Evolutionary conservation across 768 basidiomycete species (phyloP).

Genomic region (Mycena pura): DNA sequence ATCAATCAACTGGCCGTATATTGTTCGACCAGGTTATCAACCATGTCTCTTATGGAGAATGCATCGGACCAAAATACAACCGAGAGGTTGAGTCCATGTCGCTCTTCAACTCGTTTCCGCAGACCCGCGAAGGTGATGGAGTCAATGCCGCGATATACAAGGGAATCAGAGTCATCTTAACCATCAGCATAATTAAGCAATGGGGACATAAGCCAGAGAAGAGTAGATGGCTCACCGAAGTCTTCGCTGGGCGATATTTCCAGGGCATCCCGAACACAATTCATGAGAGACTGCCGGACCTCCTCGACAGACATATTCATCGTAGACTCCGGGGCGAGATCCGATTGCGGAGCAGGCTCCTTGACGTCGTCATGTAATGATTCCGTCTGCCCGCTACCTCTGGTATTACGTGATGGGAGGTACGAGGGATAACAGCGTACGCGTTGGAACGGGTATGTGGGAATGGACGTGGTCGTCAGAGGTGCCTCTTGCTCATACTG

Average conservation of each 20-base stretch:
- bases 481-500: background rate
- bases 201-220: background rate
- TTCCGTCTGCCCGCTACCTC: background rate
- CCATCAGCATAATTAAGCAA: background rate
- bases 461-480: background rate
- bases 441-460: slow-evolving; percentile 22
- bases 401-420: background rate
- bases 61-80: slow-evolving; percentile 21
- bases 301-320: background rate
- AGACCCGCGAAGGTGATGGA: slow-evolving; percentile 14
- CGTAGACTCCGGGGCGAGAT: background rate
- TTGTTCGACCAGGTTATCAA: slow-evolving; percentile 9
- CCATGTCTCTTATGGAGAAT: slow-evolving; percentile 13
- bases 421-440: slow-evolving; percentile 17
- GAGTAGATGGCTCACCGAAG: background rate
- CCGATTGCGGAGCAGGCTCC: background rate
- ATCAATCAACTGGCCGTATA: background rate
- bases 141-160: slow-evolving; percentile 7
- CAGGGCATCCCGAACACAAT: slow-evolving; percentile 9
- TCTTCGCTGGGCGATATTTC: slow-evolving; percentile 1
- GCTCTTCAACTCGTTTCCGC: slow-evolving; percentile 7
- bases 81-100: slow-evolving; percentile 8
- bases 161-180: slow-evolving; percentile 17
- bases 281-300: slow-evolving; percentile 1
- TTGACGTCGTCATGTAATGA: background rate